A percentile compares a stretch with the other conserved stretches of the same genome.
These are phyloP conservation scores for Tolypocladium tropicale DNA, from an alignment of 2,329 filamentous ascomycete genomes.

Conservation along the genomic window DNA sequence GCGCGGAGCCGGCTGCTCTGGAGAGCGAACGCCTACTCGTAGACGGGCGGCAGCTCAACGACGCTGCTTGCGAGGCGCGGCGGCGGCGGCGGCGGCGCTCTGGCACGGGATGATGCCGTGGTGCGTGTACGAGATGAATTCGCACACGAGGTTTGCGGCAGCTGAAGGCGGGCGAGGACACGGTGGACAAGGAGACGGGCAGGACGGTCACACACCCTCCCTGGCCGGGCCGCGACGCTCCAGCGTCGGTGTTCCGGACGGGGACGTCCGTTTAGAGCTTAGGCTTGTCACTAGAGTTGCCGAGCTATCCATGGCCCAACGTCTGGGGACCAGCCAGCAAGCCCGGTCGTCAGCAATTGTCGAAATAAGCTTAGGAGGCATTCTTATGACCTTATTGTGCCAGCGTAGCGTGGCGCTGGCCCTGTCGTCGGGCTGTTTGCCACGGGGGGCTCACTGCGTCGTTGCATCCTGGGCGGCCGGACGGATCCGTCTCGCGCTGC, in stretches of 20 bases:
- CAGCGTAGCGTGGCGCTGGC: not conserved
- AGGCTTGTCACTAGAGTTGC: slow-evolving; percentile 1
- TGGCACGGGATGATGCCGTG: too few relatives aligned
- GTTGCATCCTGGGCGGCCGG: not conserved
- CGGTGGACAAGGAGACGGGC: not conserved
- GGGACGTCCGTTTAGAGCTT: not conserved
- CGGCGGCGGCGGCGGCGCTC: too few relatives aligned
- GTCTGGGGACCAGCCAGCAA: slow-evolving; percentile 5
- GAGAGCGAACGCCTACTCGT: too few relatives aligned
- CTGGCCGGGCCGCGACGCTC: not conserved
- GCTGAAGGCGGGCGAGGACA: too few relatives aligned
- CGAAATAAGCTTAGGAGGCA: slow-evolving; percentile 9
- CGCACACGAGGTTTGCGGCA: too few relatives aligned
- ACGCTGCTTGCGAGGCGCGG: not conserved
- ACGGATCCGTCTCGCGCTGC: not conserved
- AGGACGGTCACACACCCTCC: not conserved
- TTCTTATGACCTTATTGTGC: slow-evolving; percentile 4
- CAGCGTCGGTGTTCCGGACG: not conserved
- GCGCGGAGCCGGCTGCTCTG: not conserved
- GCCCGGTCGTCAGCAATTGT: slow-evolving; percentile 4
- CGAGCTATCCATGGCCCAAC: slow-evolving; percentile 5
- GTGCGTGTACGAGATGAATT: too few relatives aligned
- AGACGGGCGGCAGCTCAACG: too few relatives aligned
- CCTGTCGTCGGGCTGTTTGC: not conserved
- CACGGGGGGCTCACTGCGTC: not conserved